These are phyloP conservation scores for Xylaria acuta DNA, from an alignment of 495 filamentous ascomycete species.

Conservation along the genomic window DNA sequence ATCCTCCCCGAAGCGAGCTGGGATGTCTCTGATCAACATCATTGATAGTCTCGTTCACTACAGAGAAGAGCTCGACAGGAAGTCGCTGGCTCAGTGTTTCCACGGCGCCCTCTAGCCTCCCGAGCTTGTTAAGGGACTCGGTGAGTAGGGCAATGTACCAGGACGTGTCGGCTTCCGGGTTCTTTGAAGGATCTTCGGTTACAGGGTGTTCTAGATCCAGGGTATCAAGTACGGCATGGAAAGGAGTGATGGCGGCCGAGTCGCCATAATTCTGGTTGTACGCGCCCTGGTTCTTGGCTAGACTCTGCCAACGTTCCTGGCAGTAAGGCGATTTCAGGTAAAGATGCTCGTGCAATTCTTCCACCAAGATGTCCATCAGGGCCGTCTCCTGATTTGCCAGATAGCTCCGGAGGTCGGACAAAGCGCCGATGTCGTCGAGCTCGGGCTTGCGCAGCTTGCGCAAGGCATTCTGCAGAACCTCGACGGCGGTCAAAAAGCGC, in stretches of 20 bases:
- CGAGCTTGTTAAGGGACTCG: conserved; percentile 87
- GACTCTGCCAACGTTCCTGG: conserved; percentile 88
- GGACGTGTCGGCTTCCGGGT: conserved; percentile 93
- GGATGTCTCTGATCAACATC: conserved; percentile 94
- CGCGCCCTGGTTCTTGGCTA: conserved; percentile 59
- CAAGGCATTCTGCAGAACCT: conserved; percentile 86
- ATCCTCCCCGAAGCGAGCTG: conserved; percentile 63
- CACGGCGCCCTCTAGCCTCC: conserved; percentile 81
- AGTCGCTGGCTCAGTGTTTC: conserved; percentile 90
- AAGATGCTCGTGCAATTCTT: conserved; percentile 95
- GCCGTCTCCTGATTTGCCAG: conserved; percentile 90
- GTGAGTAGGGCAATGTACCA: conserved; percentile 88
- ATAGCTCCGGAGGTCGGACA: conserved; percentile 85
- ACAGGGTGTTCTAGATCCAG: conserved; percentile 72
- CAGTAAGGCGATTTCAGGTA: conserved; percentile 98
- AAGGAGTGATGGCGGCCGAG: conserved; percentile 54
- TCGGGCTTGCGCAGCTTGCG: conserved; percentile 83
- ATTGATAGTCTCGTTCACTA: conserved; percentile 92
- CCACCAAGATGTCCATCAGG: conserved; percentile 90
- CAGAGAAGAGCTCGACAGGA: conserved; percentile 89
- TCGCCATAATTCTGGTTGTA: conserved; percentile 55
- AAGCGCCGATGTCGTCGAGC: conserved; percentile 87
- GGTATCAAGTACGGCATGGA: conserved; percentile 80
- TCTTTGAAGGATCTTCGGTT: conserved; percentile 85
- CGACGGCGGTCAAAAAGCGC: conserved; percentile 89